A percentile compares a stretch with the other conserved stretches of the same genome.
phyloP scores from a whole-genome alignment of 208 protist species.

The Trypanosoma platydactyli region DNA sequence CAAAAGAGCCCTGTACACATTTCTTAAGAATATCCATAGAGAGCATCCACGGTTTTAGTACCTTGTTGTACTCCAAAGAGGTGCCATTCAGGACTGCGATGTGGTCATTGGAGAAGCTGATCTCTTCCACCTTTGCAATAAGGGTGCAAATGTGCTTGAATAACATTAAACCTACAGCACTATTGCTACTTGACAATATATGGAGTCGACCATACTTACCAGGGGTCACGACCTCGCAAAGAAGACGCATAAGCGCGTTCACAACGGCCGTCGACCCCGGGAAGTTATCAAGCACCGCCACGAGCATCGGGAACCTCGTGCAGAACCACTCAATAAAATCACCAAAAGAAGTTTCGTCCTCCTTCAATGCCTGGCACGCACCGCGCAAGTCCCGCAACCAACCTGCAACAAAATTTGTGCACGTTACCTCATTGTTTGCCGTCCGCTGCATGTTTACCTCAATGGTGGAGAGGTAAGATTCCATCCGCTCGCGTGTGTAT shows the following conservation, averaged over 20 bases:
- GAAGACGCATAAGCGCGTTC: slow-evolving; percentile 68
- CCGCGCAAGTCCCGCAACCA: slow-evolving; percentile 86
- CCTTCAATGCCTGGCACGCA: slow-evolving; percentile 51
- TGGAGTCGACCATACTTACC: slow-evolving; percentile 43
- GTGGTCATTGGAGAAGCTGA: slow-evolving; percentile 56
- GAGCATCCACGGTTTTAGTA: slow-evolving; percentile 80
- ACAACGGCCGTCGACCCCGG: slow-evolving; percentile 64
- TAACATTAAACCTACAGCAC: slow-evolving; percentile 64
- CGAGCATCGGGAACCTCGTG: slow-evolving; percentile 43
- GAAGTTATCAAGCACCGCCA: slow-evolving; percentile 40
- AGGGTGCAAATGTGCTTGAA: slow-evolving; percentile 73
- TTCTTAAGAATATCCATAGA: slow-evolving; percentile 59
- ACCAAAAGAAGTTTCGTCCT: slow-evolving; percentile 37
- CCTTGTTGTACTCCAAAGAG: slow-evolving; percentile 45
- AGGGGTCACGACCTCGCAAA: slow-evolving; percentile 62
- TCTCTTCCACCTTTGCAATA: slow-evolving; percentile 63
- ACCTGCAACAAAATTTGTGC: slow-evolving; percentile 70
- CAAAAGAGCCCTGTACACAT: slow-evolving; percentile 68
- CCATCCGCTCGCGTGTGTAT: slow-evolving; percentile 42
- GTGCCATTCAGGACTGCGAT: slow-evolving; percentile 46
- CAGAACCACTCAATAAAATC: slow-evolving; percentile 86
- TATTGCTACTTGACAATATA: slow-evolving; percentile 42
- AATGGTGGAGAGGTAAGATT: slow-evolving; percentile 61
- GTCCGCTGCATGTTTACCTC: slow-evolving; percentile 71
- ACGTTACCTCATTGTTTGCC: slow-evolving; percentile 43